Evolutionary conservation across 1,284 basidiomycete genomes (phyloP), one percentile per base, ranked within the genome.

Genomic region (Kalmanozyma brasiliensis): DNA sequence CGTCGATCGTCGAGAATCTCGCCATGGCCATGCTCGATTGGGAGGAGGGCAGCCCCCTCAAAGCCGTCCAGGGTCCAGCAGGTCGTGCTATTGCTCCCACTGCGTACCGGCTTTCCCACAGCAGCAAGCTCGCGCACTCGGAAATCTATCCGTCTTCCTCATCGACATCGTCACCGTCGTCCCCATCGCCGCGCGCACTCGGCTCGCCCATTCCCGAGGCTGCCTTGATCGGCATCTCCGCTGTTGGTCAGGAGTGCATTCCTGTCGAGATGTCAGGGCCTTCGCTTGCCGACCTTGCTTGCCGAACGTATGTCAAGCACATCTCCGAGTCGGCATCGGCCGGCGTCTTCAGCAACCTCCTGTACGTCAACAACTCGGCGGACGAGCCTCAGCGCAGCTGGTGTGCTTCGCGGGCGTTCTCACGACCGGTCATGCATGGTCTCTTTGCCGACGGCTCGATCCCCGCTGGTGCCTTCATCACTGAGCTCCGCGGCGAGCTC

Each of bases 341-440:
- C 17, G 72, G 68, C 36, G 77, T 81, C 41, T 80, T 81, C 35
- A 66, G 51, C 60, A 76, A 79, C 23, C 52, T 80, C 11, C 41
- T 73, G 19, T 68, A 74, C 22, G 60, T 63, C 45, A 71, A 53
- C 34, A 61, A 57, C 9, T 46, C 65, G 10, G 61, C 73, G 16
- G 73, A 69, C 36, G 63, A 76, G 55, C 77, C 76, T 1, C 74
- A 78, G 38, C 51, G 71, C 22, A 57, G 69, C 8, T 80, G 76
- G 77, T 73, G 87, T 87, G 65, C 78, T 0, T 73, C 79, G 6
- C 75, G 76, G 20, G 77, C 82, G 16, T 83, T 84, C 60, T 83
- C 83, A 1, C 67, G 82, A 30, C 80, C 83, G 0, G 80, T 77
- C 22, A 81, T 81, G 53, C 82, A 84, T 48, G 84, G 83, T 8